Conservation (phyloP, 2,329 filamentous ascomycete species). For the Xylogone sp. region DNA sequence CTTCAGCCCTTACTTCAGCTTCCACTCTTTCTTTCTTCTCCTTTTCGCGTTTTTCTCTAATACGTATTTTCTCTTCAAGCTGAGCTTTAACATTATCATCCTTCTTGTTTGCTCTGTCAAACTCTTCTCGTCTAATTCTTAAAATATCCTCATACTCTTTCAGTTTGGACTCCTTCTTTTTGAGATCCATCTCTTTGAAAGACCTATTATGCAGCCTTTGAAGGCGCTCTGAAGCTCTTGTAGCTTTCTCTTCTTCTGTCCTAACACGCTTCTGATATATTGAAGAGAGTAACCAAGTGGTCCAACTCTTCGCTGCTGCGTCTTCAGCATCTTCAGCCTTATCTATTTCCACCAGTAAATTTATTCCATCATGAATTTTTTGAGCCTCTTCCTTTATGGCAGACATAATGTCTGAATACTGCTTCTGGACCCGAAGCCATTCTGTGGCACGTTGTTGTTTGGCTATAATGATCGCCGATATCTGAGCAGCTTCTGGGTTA, state of each 20-base stretch:
- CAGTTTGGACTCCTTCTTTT: slow-evolving; percentile 15
- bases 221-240: slow-evolving; percentile 27
- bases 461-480: slow-evolving; percentile 23
- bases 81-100: slow-evolving; percentile 10
- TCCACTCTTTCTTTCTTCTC: slow-evolving; percentile 7
- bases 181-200: slow-evolving; percentile 28
- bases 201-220: slow-evolving; percentile 29
- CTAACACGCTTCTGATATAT: slow-evolving; percentile 25
- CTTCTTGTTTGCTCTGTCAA: slow-evolving; percentile 7
- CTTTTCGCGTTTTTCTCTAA: slow-evolving; percentile 6
- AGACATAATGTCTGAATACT: slow-evolving; percentile 16
- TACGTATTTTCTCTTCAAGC: slow-evolving; percentile 7
- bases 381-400: slow-evolving; percentile 16
- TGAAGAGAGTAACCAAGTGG: slow-evolving; percentile 24
- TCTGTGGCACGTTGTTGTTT: slow-evolving; percentile 25
- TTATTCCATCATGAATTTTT: slow-evolving; percentile 25
- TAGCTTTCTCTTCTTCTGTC: slow-evolving; percentile 29
- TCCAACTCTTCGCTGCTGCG: slow-evolving; percentile 29
- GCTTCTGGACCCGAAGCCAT: slow-evolving; percentile 25
- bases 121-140: slow-evolving; percentile 2
- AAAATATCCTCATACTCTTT: slow-evolving; percentile 6
- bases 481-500: slow-evolving; percentile 23
- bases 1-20: slow-evolving; percentile 5
- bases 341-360: slow-evolving; percentile 19
- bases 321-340: slow-evolving; percentile 25